Percentiles rank a stretch among this genome's conserved stretches.
phyloP scores from a whole-genome alignment of 306 rosid species.

The Styphnolobium japonicum region DNA sequence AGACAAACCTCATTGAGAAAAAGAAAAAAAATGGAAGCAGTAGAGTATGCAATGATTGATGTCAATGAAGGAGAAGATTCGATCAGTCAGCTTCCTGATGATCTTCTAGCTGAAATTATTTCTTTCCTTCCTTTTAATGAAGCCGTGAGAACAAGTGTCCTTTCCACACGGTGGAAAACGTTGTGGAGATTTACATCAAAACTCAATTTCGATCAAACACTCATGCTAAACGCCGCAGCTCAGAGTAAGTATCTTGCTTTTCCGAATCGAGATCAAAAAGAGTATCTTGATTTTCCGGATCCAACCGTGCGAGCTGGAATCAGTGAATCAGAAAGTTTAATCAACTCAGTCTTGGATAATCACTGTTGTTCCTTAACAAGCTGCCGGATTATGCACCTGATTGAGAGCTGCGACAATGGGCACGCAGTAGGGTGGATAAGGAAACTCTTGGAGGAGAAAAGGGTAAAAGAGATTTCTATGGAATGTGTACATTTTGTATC shows the following conservation, averaged over 20 bases:
- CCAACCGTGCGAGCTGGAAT: neutral
- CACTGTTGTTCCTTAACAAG: neutral
- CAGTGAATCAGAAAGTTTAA: neutral
- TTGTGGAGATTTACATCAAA: neutral
- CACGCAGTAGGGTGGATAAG: neutral
- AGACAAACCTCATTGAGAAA: too few relatives aligned
- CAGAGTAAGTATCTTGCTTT: too few relatives aligned
- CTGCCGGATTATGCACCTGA: neutral
- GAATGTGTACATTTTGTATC: neutral
- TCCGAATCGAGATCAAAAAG: too few relatives aligned
- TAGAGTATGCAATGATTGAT: neutral
- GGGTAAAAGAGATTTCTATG: neutral
- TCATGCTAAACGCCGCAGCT: neutral
- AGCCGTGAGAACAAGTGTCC: neutral
- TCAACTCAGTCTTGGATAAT: neutral
- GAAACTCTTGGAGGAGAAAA: neutral
- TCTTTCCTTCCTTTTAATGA: neutral
- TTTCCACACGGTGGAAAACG: neutral
- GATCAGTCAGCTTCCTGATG: neutral
- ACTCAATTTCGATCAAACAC: neutral
- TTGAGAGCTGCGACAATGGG: neutral
- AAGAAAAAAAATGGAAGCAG: neutral
- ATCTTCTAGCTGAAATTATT: neutral
- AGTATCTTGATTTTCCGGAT: neutral
- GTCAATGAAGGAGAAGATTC: neutral